Base-by-base conservation (phyloP, 345 rosid genomes). In the Ceriops zippeliana region DNA sequence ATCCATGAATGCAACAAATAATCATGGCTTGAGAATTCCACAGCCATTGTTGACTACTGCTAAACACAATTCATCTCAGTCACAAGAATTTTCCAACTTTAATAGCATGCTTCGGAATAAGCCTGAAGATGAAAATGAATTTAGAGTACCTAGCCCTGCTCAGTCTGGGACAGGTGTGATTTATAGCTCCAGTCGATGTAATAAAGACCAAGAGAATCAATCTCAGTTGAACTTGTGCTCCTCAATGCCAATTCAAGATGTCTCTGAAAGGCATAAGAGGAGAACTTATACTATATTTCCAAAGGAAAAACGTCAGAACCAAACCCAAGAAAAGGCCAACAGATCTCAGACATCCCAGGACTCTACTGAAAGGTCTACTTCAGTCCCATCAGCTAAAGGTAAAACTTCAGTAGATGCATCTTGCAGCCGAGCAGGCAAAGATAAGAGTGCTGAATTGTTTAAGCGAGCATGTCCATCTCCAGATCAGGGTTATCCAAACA, bases 221-320 rank as follows among this genome's bases (percentile, higher is more conserved):
- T 65, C 76, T 49, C 64, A 63, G 61, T 58, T 66, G 69, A 78
- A 73, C 67, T 75, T 77, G 62, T 75, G 73, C 65, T 78, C 72
- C 70, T 72, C 89, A 8, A 65, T 79, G 68, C 84, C 68, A 64
- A 71, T 82, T 75, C 80, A 74, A 69, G 70, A 58, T 71, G 76
- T 34, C 52, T 58, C 56, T 72, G 76, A 68, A 66, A 77, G 52
- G 66, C 77, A 52, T 59, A 73, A 21, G 65, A 78, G 73, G 68
- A 70, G 73, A 67, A 58, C 34, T 6, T 63, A 66, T 42, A 15
- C 52, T 9, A 51, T 67, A 22, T 63, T 71, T 74, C 69, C 51
- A 38, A 79, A 65, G 30, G 73, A 73, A 67, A 57, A 67, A 46
- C 22, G 65, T 28, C 35, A 71, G 66, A 78, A 51, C 51, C 74